Base-by-base conservation (phyloP, 163 green algal species). In the Scenedesmus sp. region DNA sequence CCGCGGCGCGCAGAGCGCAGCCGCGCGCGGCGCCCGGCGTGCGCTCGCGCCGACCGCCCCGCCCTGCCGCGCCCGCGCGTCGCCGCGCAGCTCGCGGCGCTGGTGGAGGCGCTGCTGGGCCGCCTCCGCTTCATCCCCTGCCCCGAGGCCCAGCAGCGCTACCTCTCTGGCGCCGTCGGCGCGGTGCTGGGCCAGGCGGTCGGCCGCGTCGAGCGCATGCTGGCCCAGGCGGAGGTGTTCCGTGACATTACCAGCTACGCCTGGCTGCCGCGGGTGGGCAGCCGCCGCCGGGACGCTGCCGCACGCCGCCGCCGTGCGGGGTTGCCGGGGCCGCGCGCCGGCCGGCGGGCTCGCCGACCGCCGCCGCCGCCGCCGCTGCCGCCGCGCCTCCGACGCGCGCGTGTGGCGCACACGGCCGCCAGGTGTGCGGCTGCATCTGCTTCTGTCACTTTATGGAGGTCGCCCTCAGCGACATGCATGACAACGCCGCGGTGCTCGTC, bases 191-290 rank as follows among this genome's bases (percentile, higher is more conserved):
- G 51, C 36, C 51, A 69, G 54, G 54, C 64, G 4, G 64, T 54
- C 20, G 63, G 42, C 11, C 48, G 63, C 51, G 50, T 75, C 54
- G 29, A 28, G 33, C 75, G 75, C 36, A 83, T 77, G 53, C 64
- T 83, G 75, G 64, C 71, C 54, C 64, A 77, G 42, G 65, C 64
- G 7, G 75, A 83, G 11, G 17, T 82, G 2, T 82, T 82, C 73
- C 74, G 39, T 28, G 45, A 74, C 36, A 51, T 74, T 34, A 65
- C 60, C 15, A 56, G 48, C 36, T n/a, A 67, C 22, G 39, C 31
- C 5, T 74, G 50, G 50, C 47, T 81, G 42, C 60, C 34, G 10
- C 18, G 36, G 73, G 73, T 81, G 31, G 13, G 60, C 11, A 69
- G 22, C 10, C 2, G 22, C 24, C 39, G 6, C 7, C 39, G 39